A percentile compares a stretch with the other conserved stretches of the same genome.
phyloP scores from a whole-genome alignment of 2,329 filamentous ascomycete genomes.

The Catunica adiposa region DNA sequence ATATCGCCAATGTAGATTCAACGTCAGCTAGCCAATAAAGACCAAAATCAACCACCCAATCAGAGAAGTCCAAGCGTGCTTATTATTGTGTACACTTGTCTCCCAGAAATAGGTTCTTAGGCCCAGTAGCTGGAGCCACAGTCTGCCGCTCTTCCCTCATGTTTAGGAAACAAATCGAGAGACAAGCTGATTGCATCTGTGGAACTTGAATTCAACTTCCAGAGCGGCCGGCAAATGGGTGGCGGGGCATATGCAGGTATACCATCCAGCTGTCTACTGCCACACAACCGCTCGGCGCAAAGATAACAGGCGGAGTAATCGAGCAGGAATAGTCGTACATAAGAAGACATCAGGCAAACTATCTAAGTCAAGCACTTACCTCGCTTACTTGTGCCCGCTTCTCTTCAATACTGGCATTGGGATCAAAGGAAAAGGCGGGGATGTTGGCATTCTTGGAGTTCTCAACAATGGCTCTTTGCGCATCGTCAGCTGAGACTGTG shows the following conservation, averaged over 20 bases:
- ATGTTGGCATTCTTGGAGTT: constrained; percentile 67
- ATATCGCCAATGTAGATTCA: not conserved
- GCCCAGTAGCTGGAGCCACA: not conserved
- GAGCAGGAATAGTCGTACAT: not conserved
- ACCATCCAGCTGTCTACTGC: not conserved
- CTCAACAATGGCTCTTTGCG: constrained; percentile 56
- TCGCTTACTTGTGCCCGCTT: constrained; percentile 66
- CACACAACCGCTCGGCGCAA: not conserved
- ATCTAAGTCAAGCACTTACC: constrained; percentile 34
- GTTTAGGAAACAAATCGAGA: not conserved
- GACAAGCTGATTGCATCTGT: not conserved
- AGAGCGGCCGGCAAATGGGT: not conserved
- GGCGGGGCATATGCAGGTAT: not conserved
- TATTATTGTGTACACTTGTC: too few species aligned
- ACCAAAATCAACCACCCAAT: not conserved
- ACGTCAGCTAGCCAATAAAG: not conserved
- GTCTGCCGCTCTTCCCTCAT: not conserved
- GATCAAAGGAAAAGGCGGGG: constrained; percentile 71
- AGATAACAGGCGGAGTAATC: constrained; percentile 7
- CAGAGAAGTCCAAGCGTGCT: not conserved
- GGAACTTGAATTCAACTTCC: constrained; percentile 1
- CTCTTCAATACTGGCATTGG: constrained; percentile 64
- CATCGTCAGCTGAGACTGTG: constrained; percentile 49
- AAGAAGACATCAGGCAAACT: not conserved
- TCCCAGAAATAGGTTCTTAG: not conserved